phyloP scores from a whole-genome alignment of 805 yeast species.

The Zygotorulaspora chibaensis region DNA sequence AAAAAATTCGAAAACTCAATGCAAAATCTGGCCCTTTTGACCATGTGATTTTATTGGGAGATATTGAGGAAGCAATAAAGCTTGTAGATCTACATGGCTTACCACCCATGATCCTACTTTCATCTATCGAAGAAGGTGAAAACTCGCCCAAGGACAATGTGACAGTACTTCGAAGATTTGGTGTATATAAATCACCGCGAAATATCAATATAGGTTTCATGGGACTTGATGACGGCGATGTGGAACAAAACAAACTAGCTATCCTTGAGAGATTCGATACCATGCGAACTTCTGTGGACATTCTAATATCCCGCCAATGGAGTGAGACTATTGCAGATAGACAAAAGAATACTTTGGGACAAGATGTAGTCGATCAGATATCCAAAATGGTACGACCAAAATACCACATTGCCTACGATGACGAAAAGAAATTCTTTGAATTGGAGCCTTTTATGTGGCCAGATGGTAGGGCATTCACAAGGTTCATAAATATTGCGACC shows the following conservation, averaged over 20 bases:
- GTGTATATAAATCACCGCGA: slow-evolving; percentile 39
- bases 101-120: slow-evolving; percentile 12
- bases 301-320: slow-evolving; percentile 60
- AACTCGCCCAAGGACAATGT: slow-evolving; percentile 21
- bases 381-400: slow-evolving; percentile 49
- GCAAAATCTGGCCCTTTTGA: slow-evolving; percentile 65
- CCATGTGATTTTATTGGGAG: slow-evolving; percentile 50
- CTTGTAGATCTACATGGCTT: slow-evolving; percentile 19
- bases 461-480: slow-evolving; percentile 41
- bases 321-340: slow-evolving; percentile 48
- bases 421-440: slow-evolving; percentile 48
- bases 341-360: slow-evolving; percentile 44
- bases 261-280: slow-evolving; percentile 18
- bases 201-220: slow-evolving; percentile 49
- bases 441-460: slow-evolving; percentile 57
- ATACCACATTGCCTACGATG: slow-evolving; percentile 54
- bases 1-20: slow-evolving; percentile 48
- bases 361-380: slow-evolving; percentile 43
- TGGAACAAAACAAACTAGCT: slow-evolving; percentile 25
- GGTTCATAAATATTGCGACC: slow-evolving; percentile 63
- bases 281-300: slow-evolving; percentile 39
- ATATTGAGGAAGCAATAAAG: slow-evolving; percentile 21
- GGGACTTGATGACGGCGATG: slow-evolving; percentile 26
- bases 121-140: slow-evolving; percentile 2
- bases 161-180: slow-evolving; percentile 34